Percentiles rank a stretch among this genome's conserved stretches.
phyloP scores from a whole-genome alignment of 345 rosid genomes.

The Corchorus olitorius region DNA sequence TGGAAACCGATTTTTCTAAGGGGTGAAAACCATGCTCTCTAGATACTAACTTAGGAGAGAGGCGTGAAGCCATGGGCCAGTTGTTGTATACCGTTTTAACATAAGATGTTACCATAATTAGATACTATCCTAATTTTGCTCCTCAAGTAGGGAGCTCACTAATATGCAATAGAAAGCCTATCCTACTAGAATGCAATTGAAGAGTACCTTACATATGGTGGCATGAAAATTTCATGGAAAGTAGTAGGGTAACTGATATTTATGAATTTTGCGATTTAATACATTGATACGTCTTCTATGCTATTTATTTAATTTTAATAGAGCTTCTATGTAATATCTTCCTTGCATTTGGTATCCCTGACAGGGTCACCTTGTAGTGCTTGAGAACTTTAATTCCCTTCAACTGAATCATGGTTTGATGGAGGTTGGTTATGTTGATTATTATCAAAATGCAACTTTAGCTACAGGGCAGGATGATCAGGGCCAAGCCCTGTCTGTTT shows the following conservation, averaged over 20 bases:
- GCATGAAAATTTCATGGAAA: not conserved
- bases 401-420: constrained; percentile 78
- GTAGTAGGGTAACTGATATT: not conserved
- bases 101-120: not conserved
- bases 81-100: not conserved
- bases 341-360: constrained; percentile 27
- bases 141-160: not conserved
- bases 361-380: constrained; percentile 89
- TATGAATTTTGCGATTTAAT: constrained; percentile 3
- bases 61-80: too few relatives aligned
- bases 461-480: constrained; percentile 40
- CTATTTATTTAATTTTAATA: not conserved
- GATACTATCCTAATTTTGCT: not conserved
- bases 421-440: constrained; percentile 75
- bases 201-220: not conserved
- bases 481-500: constrained; percentile 56
- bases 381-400: constrained; percentile 64
- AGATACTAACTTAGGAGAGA: too few relatives aligned
- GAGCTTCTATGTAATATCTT: not conserved
- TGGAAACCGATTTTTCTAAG: too few relatives aligned
- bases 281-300: not conserved
- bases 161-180: not conserved
- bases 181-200: not conserved
- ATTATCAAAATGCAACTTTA: constrained; percentile 40
- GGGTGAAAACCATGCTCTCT: too few relatives aligned